Base-by-base conservation (phyloP, 805 yeast species). In the Saturnispora saitoi region DNA sequence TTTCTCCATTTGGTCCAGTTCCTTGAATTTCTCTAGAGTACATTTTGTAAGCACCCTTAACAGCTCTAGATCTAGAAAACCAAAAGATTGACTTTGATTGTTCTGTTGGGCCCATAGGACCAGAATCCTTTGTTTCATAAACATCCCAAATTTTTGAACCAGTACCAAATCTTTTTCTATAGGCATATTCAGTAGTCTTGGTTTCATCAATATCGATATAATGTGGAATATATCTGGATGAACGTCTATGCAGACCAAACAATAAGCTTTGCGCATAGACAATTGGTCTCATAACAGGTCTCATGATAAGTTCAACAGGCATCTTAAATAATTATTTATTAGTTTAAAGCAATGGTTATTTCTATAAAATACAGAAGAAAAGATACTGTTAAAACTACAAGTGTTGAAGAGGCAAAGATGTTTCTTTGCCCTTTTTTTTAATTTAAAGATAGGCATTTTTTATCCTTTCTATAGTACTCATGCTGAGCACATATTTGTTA, bases 1-100 rank as follows among this genome's bases (percentile, higher is more conserved):
- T 80, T 53, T 70, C 73, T 19, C 75, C 78, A 10, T 72, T 62
- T 30, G 65, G 65, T 3, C 77, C 78, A 1, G 77, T 72, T 3
- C 64, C 68, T 32, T 58, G 54, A 38, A 72, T 64, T 15, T 59
- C 67, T 10, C 67, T 56, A 9, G 75, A 70, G 55, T 68, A 78
- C 78, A 79, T 72, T 58, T 73, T 77, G 65, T 78, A 80, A 2
- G 82, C 80, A 44, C 85, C 83, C 61, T 78, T 79, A 45, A 79
- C 83, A 4, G 83, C 81, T 52, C 83, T 69, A n/a, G 84, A 78
- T 54, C 84, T 69, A 14, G 69, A 70, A 65, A 77, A 75, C 73
- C 78, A 74, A 57, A 73, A 78, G 15, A 77, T 54, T 28, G 75
- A 63, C 41, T 75, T 65, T 14, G 64, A 62, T n/a, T 72, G 69